A percentile compares a stretch with the other conserved stretches of the same genome.
phyloP scores from a whole-genome alignment of 2,329 filamentous ascomycete species.

The Sarocladium kiliense region DNA sequence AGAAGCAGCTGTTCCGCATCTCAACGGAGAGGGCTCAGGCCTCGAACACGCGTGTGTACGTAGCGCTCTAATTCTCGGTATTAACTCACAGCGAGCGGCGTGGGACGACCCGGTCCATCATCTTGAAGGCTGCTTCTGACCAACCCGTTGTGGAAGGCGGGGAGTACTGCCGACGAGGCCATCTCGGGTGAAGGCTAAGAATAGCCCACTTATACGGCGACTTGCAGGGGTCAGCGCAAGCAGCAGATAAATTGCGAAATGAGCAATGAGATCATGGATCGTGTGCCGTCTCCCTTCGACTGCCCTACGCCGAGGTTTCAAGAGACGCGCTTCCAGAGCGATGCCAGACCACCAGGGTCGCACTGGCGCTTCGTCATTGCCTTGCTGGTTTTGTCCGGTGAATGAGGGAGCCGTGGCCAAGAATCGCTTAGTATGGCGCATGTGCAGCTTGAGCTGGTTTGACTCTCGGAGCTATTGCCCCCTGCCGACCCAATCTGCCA shows the following conservation, averaged over 20 bases:
- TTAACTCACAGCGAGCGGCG: not conserved
- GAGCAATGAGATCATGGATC: constrained; percentile 8
- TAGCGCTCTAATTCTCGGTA: not conserved
- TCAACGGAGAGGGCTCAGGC: not conserved
- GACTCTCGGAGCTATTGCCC: not conserved
- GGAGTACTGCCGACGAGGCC: constrained; percentile 4
- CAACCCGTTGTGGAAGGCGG: constrained; percentile 7
- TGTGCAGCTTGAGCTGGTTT: not conserved
- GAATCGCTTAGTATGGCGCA: not conserved
- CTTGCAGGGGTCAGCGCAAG: not conserved
- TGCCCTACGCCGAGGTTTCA: not conserved
- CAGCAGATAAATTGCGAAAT: constrained; percentile 3
- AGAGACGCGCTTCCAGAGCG: not conserved
- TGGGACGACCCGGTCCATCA: constrained; percentile 3
- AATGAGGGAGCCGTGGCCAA: not conserved
- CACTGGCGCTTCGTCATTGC: not conserved
- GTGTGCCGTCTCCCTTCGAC: not conserved
- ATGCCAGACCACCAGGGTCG: not conserved
- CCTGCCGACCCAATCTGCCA: not conserved
- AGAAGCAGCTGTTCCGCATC: not conserved
- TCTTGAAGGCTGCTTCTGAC: not conserved
- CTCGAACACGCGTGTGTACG: not conserved
- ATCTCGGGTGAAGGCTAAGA: constrained; percentile 8
- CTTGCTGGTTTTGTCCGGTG: not conserved
- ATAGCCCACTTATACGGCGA: constrained; percentile 1